Percentiles rank a stretch among this genome's conserved stretches.
Conservation (phyloP, 495 filamentous ascomycete species). For the Aspergillus sclerotioniger region DNA sequence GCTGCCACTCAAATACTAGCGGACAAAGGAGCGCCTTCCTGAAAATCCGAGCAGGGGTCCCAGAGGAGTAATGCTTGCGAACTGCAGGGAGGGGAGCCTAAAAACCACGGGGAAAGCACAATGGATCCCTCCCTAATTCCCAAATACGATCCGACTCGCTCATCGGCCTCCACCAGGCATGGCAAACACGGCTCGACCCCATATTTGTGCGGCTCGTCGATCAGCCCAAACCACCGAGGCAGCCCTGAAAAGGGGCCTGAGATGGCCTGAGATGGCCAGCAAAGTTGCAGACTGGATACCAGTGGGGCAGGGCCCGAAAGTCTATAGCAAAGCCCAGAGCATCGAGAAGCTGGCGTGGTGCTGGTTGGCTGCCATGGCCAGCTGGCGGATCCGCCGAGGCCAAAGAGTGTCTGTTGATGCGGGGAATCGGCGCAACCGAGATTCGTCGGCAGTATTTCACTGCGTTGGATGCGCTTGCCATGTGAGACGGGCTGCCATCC, state of each 20-base stretch:
- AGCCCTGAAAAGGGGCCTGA: neutral
- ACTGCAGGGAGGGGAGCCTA: neutral
- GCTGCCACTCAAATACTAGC: neutral
- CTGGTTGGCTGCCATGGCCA: neutral
- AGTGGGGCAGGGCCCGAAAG: neutral
- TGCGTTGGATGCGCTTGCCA: neutral
- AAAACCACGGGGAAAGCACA: neutral
- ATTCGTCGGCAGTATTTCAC: too few relatives aligned
- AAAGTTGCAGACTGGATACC: neutral
- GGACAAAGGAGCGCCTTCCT: neutral
- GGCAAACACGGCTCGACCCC: neutral
- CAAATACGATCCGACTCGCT: neutral
- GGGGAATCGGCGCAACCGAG: neutral
- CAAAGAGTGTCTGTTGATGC: neutral
- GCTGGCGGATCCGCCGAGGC: neutral
- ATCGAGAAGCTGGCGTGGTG: neutral
- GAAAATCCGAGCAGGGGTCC: neutral
- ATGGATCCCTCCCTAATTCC: neutral
- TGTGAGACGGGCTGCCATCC: neutral
- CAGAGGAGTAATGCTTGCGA: conserved; percentile 12
- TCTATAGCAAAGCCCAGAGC: neutral
- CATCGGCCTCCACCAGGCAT: neutral
- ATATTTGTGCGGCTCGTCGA: neutral
- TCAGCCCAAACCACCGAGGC: neutral
- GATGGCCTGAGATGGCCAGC: neutral